phyloP scores from a whole-genome alignment of 345 rosid genomes.

The Camelina neglecta region DNA sequence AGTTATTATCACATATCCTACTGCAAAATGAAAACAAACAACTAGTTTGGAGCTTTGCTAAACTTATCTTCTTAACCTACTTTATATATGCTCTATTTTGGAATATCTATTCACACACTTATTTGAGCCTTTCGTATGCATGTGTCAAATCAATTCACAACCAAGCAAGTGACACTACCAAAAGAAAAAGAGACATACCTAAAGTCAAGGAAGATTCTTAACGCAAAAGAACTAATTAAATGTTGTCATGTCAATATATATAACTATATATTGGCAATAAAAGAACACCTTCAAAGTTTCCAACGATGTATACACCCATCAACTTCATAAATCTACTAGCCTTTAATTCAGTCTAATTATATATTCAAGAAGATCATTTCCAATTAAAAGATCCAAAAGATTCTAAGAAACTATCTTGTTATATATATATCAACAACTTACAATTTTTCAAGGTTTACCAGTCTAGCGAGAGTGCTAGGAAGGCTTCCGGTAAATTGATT shows the following conservation, averaged over 20 bases:
- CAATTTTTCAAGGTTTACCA: constrained; percentile 38
- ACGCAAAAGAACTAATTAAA: no score
- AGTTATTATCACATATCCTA: constrained; percentile 70
- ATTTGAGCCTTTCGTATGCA: background rate
- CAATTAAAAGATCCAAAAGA: no score
- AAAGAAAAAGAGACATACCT: background rate
- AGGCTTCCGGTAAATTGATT: constrained; percentile 48
- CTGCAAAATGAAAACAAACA: constrained; percentile 48
- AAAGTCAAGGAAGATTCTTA: no score
- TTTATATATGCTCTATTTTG: background rate
- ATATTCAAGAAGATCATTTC: no score
- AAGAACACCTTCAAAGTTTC: no score
- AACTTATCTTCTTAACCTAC: background rate
- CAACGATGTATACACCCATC: no score
- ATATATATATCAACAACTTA: constrained; percentile 18
- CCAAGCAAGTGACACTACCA: background rate
- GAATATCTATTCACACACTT: background rate
- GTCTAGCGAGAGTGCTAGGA: constrained; percentile 44
- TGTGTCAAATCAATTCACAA: background rate
- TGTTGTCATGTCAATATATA: no score
- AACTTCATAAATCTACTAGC: no score
- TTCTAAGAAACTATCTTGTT: no score
- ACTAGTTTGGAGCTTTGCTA: background rate
- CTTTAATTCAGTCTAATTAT: no score
- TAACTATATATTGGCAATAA: no score